A percentile compares a stretch with the other conserved stretches of the same genome.
phyloP scores from a whole-genome alignment of 2,329 filamentous ascomycete genomes.

The Sarocladium strictum region DNA sequence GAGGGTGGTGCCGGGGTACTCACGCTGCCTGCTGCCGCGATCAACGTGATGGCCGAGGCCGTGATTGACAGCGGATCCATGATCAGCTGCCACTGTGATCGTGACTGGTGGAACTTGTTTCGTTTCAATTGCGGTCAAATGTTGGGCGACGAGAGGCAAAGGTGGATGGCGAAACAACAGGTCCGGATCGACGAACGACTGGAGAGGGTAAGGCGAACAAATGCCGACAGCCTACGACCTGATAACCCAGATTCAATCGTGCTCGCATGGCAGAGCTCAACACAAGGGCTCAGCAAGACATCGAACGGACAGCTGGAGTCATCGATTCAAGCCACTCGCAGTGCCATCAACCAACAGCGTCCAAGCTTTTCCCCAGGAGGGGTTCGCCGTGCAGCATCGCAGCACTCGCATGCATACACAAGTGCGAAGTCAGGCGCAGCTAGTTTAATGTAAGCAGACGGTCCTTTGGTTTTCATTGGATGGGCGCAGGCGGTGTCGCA shows the following conservation, averaged over 20 bases:
- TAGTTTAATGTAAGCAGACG: neutral
- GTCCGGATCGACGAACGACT: neutral
- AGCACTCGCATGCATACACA: neutral
- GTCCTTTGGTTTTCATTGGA: neutral
- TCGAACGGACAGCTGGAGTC: neutral
- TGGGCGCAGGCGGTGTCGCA: too few species aligned
- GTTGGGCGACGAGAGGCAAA: neutral
- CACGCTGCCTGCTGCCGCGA: slow-evolving; percentile 4
- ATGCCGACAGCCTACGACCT: neutral
- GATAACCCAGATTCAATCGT: neutral
- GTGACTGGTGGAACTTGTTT: neutral
- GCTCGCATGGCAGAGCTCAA: neutral
- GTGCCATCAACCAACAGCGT: neutral
- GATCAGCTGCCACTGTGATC: neutral
- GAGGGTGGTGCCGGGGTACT: neutral
- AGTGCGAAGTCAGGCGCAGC: neutral
- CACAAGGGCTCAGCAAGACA: neutral
- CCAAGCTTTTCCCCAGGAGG: too few species aligned
- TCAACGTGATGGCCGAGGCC: neutral
- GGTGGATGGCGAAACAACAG: too few species aligned
- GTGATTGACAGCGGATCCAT: slow-evolving; percentile 7
- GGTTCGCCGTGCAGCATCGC: too few species aligned
- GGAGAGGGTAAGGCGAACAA: neutral
- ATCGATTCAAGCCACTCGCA: neutral
- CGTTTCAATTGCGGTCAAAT: neutral